phyloP scores from a whole-genome alignment of 1,139 yeast genomes.

The Pneumocystis wakefieldiae region DNA sequence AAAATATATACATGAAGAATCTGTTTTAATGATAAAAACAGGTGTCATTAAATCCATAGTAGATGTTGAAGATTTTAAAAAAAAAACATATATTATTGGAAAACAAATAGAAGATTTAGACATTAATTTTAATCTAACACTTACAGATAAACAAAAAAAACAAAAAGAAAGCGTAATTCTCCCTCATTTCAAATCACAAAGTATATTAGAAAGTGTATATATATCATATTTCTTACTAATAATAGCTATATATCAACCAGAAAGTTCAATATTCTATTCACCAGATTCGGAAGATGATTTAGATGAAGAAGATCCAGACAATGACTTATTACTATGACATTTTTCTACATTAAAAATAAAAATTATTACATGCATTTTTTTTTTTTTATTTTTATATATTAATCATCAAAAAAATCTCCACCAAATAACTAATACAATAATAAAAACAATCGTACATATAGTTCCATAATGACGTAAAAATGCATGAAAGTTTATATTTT shows the following conservation, averaged over 20 bases:
- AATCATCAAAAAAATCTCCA: neutral
- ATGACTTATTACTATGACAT: neutral
- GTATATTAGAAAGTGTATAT: neutral
- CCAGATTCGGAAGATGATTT: constrained; percentile 1
- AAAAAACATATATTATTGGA: neutral
- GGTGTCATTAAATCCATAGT: neutral
- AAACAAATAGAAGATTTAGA: neutral
- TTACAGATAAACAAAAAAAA: constrained; percentile 1
- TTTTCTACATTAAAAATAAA: neutral
- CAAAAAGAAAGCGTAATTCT: neutral
- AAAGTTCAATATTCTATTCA: neutral
- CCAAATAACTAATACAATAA: constrained; percentile 69
- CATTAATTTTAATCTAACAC: neutral
- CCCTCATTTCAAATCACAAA: neutral
- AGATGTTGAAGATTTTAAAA: neutral
- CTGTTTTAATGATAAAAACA: neutral
- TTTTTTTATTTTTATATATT: neutral
- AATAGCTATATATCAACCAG: neutral
- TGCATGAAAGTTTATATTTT: constrained; percentile 78
- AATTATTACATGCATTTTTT: neutral
- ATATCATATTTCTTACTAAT: neutral
- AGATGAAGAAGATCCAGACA: constrained; percentile 2
- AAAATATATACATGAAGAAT: neutral
- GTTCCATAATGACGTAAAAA: constrained; percentile 82
- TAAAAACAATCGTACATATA: constrained; percentile 51